Conservation (phyloP, 2,329 filamentous ascomycete species). For the Verticillium alfalfae region DNA sequence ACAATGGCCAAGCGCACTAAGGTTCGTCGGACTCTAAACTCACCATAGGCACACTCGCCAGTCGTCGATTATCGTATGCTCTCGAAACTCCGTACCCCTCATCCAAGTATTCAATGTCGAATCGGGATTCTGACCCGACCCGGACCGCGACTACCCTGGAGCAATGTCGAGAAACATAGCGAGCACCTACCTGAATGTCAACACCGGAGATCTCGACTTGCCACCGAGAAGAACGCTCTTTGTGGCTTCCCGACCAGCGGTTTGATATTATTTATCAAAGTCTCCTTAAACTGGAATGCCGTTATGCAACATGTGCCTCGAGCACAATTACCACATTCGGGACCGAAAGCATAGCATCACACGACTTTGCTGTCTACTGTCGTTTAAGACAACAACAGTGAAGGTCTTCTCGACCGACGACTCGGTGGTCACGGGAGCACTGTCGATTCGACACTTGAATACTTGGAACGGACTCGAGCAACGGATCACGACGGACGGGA, state of each 20-base stretch:
- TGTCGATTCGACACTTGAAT: background rate
- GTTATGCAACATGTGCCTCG: background rate
- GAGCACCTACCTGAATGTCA: too few relatives aligned
- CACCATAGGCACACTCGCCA: background rate
- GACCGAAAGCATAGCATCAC: too few relatives aligned
- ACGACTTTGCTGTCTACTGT: background rate
- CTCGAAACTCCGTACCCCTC: slow-evolving; percentile 6
- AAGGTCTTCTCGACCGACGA: background rate
- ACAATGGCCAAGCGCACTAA: slow-evolving; percentile 93
- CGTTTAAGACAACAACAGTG: too few relatives aligned
- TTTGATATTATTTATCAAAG: background rate
- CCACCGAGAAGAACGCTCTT: too few relatives aligned
- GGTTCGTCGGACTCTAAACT: slow-evolving; percentile 9
- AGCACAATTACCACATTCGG: background rate
- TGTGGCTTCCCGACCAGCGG: background rate
- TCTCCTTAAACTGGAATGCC: background rate
- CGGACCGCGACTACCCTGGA: background rate
- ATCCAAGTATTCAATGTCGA: background rate
- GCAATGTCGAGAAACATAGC: background rate
- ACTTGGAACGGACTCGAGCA: background rate
- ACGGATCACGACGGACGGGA: background rate
- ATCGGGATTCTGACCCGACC: background rate
- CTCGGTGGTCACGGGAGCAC: background rate
- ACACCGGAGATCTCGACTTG: too few relatives aligned
- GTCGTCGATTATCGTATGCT: slow-evolving; percentile 4